These are phyloP conservation scores for Prunus mume DNA, from an alignment of 306 rosid species.

Conservation along the genomic window DNA sequence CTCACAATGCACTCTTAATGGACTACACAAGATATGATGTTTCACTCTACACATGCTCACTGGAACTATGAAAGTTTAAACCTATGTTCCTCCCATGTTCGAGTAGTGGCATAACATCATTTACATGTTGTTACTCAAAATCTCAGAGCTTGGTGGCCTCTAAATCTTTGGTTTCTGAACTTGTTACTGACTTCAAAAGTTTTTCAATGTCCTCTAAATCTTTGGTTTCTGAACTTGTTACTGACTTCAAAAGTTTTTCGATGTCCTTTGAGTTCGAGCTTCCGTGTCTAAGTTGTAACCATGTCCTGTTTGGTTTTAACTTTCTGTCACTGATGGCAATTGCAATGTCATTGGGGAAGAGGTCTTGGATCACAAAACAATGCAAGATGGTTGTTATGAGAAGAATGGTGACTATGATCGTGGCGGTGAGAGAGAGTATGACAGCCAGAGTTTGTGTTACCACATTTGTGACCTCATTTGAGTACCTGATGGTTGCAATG, in stretches of 20 bases:
- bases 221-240: slow-evolving; percentile 22
- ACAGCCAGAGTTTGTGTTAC: slow-evolving; percentile 56
- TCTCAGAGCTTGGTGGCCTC: slow-evolving; percentile 32
- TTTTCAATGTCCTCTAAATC: slow-evolving; percentile 61
- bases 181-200: slow-evolving; percentile 47
- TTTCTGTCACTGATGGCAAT: slow-evolving; percentile 84
- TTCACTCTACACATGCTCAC: slow-evolving; percentile 49
- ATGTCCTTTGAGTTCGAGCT: slow-evolving; percentile 50
- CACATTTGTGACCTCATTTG: slow-evolving; percentile 50
- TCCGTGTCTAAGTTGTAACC: slow-evolving; percentile 51
- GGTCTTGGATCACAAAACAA: slow-evolving; percentile 67
- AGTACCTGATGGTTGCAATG: slow-evolving; percentile 73
- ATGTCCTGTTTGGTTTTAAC: slow-evolving; percentile 45
- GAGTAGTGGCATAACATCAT: neutral
- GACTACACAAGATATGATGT: too few species aligned
- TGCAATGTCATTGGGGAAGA: slow-evolving; percentile 90
- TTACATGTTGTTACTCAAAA: neutral
- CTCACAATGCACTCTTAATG: too few species aligned
- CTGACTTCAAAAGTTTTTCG: slow-evolving; percentile 56
- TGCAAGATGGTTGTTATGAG: slow-evolving; percentile 59
- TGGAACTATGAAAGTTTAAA: slow-evolving; percentile 28
- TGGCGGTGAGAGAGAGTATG: slow-evolving; percentile 42
- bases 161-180: slow-evolving; percentile 29
- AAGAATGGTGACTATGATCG: slow-evolving; percentile 48
- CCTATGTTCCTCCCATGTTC: slow-evolving; percentile 51